These are phyloP conservation scores for Microglena sp. DNA, from an alignment of 139 green algal genomes.

Conservation along the genomic window DNA sequence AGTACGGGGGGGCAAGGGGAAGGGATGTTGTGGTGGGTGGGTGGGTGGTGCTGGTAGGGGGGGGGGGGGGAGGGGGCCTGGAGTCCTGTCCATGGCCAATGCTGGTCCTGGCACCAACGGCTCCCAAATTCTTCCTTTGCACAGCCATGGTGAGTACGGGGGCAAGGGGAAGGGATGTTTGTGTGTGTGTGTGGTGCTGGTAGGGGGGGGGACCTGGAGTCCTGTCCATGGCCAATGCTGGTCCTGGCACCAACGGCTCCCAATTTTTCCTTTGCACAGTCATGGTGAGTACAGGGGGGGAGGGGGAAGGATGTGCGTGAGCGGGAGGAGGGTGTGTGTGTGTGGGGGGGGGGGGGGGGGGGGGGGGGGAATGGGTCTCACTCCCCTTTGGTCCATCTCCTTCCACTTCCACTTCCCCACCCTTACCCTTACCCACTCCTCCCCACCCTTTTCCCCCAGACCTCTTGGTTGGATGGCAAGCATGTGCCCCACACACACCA, in stretches of 20 bases:
- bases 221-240: background rate
- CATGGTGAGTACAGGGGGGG: no score
- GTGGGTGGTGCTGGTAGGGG: background rate
- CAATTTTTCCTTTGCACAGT: conserved; percentile 73
- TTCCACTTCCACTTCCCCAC: no score
- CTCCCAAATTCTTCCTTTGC: background rate
- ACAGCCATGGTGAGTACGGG: background rate
- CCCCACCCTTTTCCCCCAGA: no score
- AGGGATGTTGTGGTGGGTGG: background rate
- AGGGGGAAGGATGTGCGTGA: no score
- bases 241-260: conserved; percentile 57
- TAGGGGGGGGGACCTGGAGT: background rate
- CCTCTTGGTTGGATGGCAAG: no score
- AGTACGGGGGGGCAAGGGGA: background rate
- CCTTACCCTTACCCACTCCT: no score
- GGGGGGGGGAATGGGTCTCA: no score
- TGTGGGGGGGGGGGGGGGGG: no score
- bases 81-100: background rate
- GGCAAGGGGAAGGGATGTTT: background rate
- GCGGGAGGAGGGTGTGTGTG: no score
- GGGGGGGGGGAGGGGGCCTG: background rate
- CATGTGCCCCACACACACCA: no score
- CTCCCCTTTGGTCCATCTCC: no score
- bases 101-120: background rate
- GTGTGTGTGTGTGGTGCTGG: background rate